Conservation (phyloP, 2,329 filamentous ascomycete species). For the Talaromyces marneffei region DNA sequence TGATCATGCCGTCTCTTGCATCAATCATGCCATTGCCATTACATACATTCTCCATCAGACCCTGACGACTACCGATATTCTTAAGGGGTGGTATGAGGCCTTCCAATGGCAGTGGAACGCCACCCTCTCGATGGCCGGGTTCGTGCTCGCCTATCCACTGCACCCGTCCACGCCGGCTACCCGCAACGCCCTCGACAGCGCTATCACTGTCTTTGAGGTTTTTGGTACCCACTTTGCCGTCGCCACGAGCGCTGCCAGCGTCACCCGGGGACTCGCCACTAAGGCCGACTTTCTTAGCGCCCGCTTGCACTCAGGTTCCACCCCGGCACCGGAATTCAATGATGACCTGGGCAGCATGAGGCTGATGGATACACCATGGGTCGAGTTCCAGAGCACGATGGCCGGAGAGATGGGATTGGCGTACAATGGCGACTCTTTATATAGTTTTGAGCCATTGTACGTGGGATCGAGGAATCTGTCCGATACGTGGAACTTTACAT, state of each 20-base stretch:
- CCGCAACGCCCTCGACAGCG: slow-evolving; percentile 29
- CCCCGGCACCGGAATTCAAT: not conserved
- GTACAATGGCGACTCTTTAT: slow-evolving; percentile 3
- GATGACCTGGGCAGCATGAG: not conserved
- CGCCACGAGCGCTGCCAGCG: slow-evolving; percentile 28
- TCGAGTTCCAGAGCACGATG: not conserved
- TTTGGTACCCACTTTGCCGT: slow-evolving; percentile 32
- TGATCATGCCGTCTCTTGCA: slow-evolving; percentile 24
- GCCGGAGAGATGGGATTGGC: slow-evolving; percentile 9
- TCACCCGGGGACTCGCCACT: slow-evolving; percentile 26
- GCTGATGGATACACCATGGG: not conserved
- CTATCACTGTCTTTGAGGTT: slow-evolving; percentile 33
- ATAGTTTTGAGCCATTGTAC: slow-evolving; percentile 11
- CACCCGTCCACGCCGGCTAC: slow-evolving; percentile 24
- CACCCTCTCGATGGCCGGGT: slow-evolving; percentile 37
- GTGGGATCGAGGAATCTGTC: slow-evolving; percentile 1
- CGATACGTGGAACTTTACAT: slow-evolving; percentile 4
- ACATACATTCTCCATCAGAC: slow-evolving; percentile 38
- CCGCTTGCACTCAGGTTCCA: slow-evolving; percentile 9
- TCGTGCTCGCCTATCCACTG: slow-evolving; percentile 35
- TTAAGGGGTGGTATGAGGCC: slow-evolving; percentile 35
- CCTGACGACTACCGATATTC: slow-evolving; percentile 25
- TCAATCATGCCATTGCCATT: slow-evolving; percentile 32
- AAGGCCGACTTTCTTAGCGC: slow-evolving; percentile 25
- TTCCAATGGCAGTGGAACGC: slow-evolving; percentile 45